A percentile compares a stretch with the other conserved stretches of the same genome.
Conservation (phyloP, 2,329 filamentous ascomycete genomes). For the Aspergillus alliaceus region DNA sequence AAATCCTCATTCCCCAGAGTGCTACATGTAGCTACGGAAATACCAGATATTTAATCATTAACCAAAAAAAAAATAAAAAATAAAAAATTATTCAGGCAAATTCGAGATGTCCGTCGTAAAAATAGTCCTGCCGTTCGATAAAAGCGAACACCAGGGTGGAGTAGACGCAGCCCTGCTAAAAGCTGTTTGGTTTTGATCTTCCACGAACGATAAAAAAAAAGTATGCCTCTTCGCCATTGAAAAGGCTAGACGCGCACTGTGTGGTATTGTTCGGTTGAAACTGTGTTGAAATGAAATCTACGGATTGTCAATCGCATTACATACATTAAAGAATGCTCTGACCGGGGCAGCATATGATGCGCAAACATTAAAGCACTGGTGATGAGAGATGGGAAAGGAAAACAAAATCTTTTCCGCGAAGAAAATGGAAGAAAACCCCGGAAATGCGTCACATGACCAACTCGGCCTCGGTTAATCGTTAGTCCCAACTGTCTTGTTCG, state of each 20-base stretch:
- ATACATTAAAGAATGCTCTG: neutral
- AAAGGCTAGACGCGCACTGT: slow-evolving; percentile 38
- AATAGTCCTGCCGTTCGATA: slow-evolving; percentile 46
- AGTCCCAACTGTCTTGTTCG: neutral
- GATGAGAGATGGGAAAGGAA: neutral
- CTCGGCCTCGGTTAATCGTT: neutral
- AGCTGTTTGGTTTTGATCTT: slow-evolving; percentile 49
- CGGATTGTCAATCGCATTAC: neutral
- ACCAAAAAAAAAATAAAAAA: no score
- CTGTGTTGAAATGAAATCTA: neutral
- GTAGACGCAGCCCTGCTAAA: slow-evolving; percentile 53
- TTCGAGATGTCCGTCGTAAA: slow-evolving; percentile 45
- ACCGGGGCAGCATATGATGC: neutral
- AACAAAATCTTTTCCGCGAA: neutral
- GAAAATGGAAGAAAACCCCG: neutral
- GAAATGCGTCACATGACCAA: neutral
- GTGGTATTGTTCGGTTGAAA: slow-evolving; percentile 23
- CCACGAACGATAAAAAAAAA: slow-evolving; percentile 48
- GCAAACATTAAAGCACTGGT: neutral
- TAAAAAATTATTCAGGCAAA: no score
- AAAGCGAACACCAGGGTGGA: slow-evolving; percentile 47
- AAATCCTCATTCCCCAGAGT: neutral
- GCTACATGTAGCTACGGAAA: neutral
- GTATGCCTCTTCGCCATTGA: slow-evolving; percentile 41
- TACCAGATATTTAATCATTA: no score